Evolutionary conservation across 305 asterid species (phyloP).

Genomic region (Nicotiana rustica): DNA sequence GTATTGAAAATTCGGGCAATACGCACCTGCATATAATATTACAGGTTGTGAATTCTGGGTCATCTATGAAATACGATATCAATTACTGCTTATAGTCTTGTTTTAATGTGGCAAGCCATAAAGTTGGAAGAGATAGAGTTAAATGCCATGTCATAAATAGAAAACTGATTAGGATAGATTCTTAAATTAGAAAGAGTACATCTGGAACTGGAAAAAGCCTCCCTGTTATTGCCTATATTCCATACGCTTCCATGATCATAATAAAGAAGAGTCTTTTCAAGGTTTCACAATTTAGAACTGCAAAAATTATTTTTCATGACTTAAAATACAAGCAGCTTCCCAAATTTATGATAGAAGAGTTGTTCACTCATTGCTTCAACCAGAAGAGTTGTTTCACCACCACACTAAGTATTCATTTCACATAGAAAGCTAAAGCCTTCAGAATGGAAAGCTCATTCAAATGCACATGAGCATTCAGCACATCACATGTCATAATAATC

Average conservation of each 20-base stretch:
- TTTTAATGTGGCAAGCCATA: neutral
- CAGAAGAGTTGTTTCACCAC: constrained; percentile 11
- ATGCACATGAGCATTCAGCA: neutral
- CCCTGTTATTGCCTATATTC: neutral
- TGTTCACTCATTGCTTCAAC: constrained; percentile 9
- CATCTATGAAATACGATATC: neutral
- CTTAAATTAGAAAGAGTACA: constrained; percentile 11
- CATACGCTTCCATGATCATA: neutral
- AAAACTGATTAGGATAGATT: constrained; percentile 15
- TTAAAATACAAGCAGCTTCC: neutral
- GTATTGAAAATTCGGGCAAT: constrained; percentile 96
- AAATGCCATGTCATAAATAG: neutral
- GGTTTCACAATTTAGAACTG: neutral
- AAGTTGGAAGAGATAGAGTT: neutral
- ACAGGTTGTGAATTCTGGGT: neutral
- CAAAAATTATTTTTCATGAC: neutral
- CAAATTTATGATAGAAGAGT: neutral
- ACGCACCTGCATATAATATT: constrained; percentile 66
- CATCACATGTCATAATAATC: neutral
- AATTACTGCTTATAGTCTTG: neutral
- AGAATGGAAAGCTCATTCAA: neutral
- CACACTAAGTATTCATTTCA: neutral
- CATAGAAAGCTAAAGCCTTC: neutral
- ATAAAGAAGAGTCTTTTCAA: neutral
- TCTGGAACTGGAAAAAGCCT: constrained; percentile 1